Base-by-base conservation (phyloP, 805 yeast genomes). In the Starmerella bombi region DNA sequence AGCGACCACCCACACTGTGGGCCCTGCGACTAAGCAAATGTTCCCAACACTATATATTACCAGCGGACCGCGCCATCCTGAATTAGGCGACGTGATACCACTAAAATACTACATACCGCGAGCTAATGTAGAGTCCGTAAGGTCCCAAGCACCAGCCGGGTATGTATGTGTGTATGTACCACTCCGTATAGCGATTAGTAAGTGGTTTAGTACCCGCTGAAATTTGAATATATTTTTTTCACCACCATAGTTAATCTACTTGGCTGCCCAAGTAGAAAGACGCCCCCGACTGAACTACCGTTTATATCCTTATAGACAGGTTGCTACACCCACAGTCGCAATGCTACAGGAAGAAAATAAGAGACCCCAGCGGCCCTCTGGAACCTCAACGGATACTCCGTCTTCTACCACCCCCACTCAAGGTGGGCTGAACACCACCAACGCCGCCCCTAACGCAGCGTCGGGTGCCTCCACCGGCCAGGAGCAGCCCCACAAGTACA, bases 231-330 rank as follows among this genome's bases (percentile, higher is more conserved):
- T 31, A 14, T 31, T 41, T 41, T 41, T 41, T 41, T 33, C 33
- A 20, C 19, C 22, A 20, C 22, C 23, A 32, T n/a, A 38, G 41
- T 37, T 40, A 32, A 34, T 41, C 44, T 41, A 34, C 44, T 41
- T 41, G 44, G 44, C 34, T 33, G 17, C 19, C 42, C 44, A 41
- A 41, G 44, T 41, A 33, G 44, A 33, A 32, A 41, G 27, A 37
- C 35, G 12, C 5, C 27, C 25, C 15, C 16, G 7, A 28, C 27
- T 7, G 12, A 23, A 28, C 17, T 15, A 28, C 17, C 17, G 31
- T 28, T 28, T 28, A 28, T 15, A 10, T 28, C 31, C 31, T 28
- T 12, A 15, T 12, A 28, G 17, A 15, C 17, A 15, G n/a, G 17
- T 28, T 28, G 8, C 6, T 15, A 28, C 17, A 23, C 14, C 31